phyloP scores from a whole-genome alignment of 1,284 basidiomycete genomes.

The Somion occarium region DNA sequence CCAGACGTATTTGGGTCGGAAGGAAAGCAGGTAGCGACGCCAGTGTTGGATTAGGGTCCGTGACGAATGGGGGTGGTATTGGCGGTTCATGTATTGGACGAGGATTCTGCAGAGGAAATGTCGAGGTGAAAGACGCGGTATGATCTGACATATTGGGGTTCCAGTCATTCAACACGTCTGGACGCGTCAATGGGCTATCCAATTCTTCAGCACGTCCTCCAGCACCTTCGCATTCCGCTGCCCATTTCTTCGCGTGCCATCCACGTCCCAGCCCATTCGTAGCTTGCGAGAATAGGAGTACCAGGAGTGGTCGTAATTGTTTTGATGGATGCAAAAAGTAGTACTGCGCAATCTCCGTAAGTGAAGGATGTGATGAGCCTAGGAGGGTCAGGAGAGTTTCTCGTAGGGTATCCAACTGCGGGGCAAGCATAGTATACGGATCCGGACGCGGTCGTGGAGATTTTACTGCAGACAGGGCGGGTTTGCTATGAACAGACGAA shows the following conservation, averaged over 20 bases:
- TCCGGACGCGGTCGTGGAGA: constrained; percentile 35
- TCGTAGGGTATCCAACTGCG: constrained; percentile 75
- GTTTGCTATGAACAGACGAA: background rate
- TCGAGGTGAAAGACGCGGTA: constrained; percentile 47
- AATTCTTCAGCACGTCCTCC: constrained; percentile 45
- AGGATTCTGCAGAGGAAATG: constrained; percentile 41
- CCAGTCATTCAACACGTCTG: constrained; percentile 80
- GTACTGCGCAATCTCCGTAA: constrained; percentile 88
- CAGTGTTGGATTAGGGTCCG: constrained; percentile 25
- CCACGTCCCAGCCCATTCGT: constrained; percentile 75
- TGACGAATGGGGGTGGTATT: constrained; percentile 34
- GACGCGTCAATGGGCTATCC: constrained; percentile 65
- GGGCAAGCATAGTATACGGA: constrained; percentile 65
- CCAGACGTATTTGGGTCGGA: constrained; percentile 88
- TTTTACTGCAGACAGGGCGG: background rate
- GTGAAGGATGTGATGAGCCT: constrained; percentile 83
- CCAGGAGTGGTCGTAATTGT: constrained; percentile 87
- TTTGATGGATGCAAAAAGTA: constrained; percentile 90
- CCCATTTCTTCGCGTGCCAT: constrained; percentile 45
- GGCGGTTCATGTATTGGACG: constrained; percentile 34
- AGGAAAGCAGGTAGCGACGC: constrained; percentile 42
- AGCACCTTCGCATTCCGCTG: constrained; percentile 38
- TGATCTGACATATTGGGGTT: constrained; percentile 78
- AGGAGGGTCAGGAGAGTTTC: constrained; percentile 76
- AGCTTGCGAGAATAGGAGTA: constrained; percentile 87